phyloP scores from a whole-genome alignment of 2,329 filamentous ascomycete species.

The Verticillium nubilum region DNA sequence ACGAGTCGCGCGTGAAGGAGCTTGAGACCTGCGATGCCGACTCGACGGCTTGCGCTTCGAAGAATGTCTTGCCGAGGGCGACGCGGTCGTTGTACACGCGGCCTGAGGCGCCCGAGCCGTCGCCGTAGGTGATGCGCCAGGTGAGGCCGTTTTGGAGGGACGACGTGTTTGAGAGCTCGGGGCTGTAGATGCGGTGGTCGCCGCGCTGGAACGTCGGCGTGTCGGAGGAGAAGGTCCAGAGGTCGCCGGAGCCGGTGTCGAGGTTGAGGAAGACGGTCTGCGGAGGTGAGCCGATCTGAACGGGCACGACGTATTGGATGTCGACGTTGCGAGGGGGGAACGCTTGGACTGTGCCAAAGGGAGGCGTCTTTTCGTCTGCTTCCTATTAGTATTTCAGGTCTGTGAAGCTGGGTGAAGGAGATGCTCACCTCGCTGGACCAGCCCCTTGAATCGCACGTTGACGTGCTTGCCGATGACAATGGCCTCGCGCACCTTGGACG shows the following conservation, averaged over 20 bases:
- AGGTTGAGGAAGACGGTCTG: slow-evolving; percentile 62
- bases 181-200: slow-evolving; percentile 54
- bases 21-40: slow-evolving; percentile 54
- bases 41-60: slow-evolving; percentile 59
- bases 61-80: slow-evolving; percentile 52
- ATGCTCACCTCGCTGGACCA: slow-evolving; percentile 5
- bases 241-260: slow-evolving; percentile 57
- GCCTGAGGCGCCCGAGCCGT: slow-evolving; percentile 57
- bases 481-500: slow-evolving; percentile 18
- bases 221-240: slow-evolving; percentile 62
- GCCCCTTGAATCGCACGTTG: slow-evolving; percentile 15
- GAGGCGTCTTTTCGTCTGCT: slow-evolving; percentile 9
- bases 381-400: background rate
- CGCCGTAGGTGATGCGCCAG: slow-evolving; percentile 61
- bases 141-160: slow-evolving; percentile 32
- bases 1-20: slow-evolving; percentile 26
- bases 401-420: background rate
- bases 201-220: slow-evolving; percentile 38
- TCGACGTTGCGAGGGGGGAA: slow-evolving; percentile 34
- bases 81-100: slow-evolving; percentile 63
- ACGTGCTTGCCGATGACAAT: slow-evolving; percentile 16
- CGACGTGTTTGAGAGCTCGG: slow-evolving; percentile 33
- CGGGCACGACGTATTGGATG: slow-evolving; percentile 53
- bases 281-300: slow-evolving; percentile 52
- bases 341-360: slow-evolving; percentile 16